phyloP scores from a whole-genome alignment of 2,329 filamentous ascomycete species.

The Magnaporthales sp. region DNA sequence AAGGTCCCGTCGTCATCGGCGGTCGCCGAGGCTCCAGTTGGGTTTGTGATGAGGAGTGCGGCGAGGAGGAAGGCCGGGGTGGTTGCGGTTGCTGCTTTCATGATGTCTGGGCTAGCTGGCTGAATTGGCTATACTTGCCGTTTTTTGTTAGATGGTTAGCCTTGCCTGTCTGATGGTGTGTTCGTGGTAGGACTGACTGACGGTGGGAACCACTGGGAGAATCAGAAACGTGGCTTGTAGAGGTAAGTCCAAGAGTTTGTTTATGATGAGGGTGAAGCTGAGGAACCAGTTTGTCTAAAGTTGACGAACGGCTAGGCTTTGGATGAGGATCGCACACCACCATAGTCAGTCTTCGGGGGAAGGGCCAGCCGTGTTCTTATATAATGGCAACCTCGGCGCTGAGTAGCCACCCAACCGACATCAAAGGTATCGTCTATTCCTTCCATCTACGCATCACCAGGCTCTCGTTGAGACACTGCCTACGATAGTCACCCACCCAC shows the following conservation, averaged over 20 bases:
- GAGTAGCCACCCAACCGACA: not conserved
- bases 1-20: not conserved
- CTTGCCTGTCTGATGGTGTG: not conserved
- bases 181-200: not conserved
- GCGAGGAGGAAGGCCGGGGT: not conserved
- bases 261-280: not conserved
- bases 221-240: not conserved
- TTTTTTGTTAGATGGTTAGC: not conserved
- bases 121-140: not conserved
- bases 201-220: not conserved
- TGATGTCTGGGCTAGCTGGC: not conserved
- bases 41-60: not conserved
- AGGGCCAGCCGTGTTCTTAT: not conserved
- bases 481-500: not conserved
- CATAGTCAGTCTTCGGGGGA: not conserved
- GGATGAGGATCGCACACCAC: not conserved
- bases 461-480: not conserved
- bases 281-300: not conserved
- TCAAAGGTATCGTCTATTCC: not conserved
- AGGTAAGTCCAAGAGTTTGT: not conserved
- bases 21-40: not conserved
- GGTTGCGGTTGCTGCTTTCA: not conserved
- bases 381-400: not conserved
- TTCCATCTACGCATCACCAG: not conserved
- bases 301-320: not conserved